A percentile compares a stretch with the other conserved stretches of the same genome.
These are phyloP conservation scores for Antrodiella citrinella DNA, from an alignment of 768 basidiomycete genomes.

Conservation along the genomic window DNA sequence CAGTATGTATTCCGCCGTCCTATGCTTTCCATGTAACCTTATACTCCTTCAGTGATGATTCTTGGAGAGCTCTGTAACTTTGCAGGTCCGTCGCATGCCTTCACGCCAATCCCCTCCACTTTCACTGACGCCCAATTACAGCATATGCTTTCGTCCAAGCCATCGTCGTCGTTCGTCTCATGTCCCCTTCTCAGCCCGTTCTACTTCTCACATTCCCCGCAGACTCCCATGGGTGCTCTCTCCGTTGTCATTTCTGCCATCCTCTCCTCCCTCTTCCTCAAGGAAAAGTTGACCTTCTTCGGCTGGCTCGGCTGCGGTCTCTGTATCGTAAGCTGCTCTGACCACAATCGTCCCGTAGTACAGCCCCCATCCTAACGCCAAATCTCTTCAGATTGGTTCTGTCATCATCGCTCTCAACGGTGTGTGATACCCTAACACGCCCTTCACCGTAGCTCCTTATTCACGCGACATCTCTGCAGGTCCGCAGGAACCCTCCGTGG, in stretches of 20 bases:
- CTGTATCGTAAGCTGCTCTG: constrained; percentile 61
- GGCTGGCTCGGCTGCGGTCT: constrained; percentile 93
- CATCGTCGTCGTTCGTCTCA: constrained; percentile 71
- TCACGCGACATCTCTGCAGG: constrained; percentile 28
- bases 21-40: neutral
- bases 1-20: constrained; percentile 46
- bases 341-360: neutral
- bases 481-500: constrained; percentile 61
- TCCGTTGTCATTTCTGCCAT: constrained; percentile 95
- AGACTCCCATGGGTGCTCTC: constrained; percentile 93
- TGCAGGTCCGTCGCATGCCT: constrained; percentile 47
- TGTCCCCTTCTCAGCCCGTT: neutral
- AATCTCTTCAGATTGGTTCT: constrained; percentile 60
- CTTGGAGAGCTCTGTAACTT: constrained; percentile 84
- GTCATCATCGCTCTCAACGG: constrained; percentile 89
- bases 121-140: constrained; percentile 16
- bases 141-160: constrained; percentile 89
- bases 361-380: neutral
- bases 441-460: neutral
- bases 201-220: constrained; percentile 1
- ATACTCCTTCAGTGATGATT: constrained; percentile 66
- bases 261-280: constrained; percentile 86
- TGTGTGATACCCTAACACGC: constrained; percentile 19
- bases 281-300: constrained; percentile 90
- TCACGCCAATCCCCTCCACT: constrained; percentile 6